These are phyloP conservation scores for Phylloporus sp. DNA, from an alignment of 768 basidiomycete species.

Conservation along the genomic window DNA sequence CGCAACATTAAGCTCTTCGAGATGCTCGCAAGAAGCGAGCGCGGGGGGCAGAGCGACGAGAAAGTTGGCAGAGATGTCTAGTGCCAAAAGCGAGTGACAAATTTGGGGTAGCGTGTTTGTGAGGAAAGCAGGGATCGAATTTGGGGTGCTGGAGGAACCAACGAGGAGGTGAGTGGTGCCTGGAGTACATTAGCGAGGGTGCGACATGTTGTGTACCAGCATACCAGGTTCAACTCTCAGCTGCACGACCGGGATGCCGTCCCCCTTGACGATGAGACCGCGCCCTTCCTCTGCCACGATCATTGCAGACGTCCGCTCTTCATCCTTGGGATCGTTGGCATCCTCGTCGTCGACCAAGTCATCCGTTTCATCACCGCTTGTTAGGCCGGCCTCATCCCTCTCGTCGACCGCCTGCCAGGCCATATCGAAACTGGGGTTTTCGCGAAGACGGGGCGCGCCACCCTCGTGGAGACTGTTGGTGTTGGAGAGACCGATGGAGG, in stretches of 20 bases:
- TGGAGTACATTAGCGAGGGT: conserved; percentile 29
- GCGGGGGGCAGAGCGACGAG: conserved; percentile 79
- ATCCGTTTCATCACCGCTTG: conserved; percentile 52
- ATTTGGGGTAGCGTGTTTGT: conserved; percentile 68
- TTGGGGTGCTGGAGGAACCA: conserved; percentile 74
- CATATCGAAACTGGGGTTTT: conserved; percentile 73
- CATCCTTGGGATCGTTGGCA: conserved; percentile 47
- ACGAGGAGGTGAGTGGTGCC: conserved; percentile 94
- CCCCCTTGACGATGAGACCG: conserved; percentile 76
- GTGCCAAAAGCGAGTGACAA: conserved; percentile 73
- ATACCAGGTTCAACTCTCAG: conserved; percentile 72
- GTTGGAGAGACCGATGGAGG: conserved; percentile 53
- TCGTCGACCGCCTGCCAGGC: conserved; percentile 73
- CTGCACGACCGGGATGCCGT: conserved; percentile 55
- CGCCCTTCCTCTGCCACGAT: conserved; percentile 82
- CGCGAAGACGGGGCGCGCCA: conserved; percentile 44
- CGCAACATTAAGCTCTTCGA: conserved; percentile 93
- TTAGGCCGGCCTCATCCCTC: conserved; percentile 58
- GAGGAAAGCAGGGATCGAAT: conserved; percentile 74
- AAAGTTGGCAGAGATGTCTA: conserved; percentile 91
- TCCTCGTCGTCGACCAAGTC: conserved; percentile 51
- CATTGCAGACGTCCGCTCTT: conserved; percentile 72
- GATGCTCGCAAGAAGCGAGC: conserved; percentile 70
- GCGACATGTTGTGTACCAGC: conserved; percentile 16
- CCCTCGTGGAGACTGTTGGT: conserved; percentile 40